phyloP scores from a whole-genome alignment of 192 early-diverging fungal genomes.

The Backusella tarrabulga region DNA sequence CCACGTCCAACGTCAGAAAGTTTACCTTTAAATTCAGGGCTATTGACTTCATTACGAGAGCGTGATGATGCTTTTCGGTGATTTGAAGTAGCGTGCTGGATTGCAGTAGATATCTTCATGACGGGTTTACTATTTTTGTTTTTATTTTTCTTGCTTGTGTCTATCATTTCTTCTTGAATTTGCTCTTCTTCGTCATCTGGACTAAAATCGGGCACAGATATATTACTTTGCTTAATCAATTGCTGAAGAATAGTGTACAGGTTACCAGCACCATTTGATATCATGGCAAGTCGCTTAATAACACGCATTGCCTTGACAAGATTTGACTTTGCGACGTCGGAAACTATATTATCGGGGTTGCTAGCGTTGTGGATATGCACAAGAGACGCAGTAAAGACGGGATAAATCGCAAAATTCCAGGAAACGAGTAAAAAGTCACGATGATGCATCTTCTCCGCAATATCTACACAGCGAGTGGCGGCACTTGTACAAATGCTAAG shows the following conservation, averaged over 20 bases:
- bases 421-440: conserved; percentile 31
- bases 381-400: conserved; percentile 32
- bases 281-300: conserved; percentile 25
- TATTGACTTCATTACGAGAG: conserved; percentile 7
- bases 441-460: conserved; percentile 39
- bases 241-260: conserved; percentile 16
- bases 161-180: background rate
- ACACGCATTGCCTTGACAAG: conserved; percentile 23
- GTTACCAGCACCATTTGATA: conserved; percentile 13
- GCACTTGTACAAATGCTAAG: conserved; percentile 38
- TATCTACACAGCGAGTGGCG: conserved; percentile 31
- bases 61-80: background rate
- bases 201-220: background rate
- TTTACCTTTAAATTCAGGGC: background rate
- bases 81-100: background rate
- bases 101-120: background rate
- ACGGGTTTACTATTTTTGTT: background rate
- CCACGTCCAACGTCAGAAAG: conserved; percentile 1
- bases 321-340: conserved; percentile 22
- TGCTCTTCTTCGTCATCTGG: background rate
- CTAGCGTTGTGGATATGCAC: conserved; percentile 31
- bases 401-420: conserved; percentile 40
- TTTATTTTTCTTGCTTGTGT: background rate
- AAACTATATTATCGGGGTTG: conserved; percentile 17
- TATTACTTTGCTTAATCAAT: conserved; percentile 19